Evolutionary conservation across 2,329 filamentous ascomycete species (phyloP), one percentile per base, ranked within the genome.

Genomic region (Madurella fahalii): DNA sequence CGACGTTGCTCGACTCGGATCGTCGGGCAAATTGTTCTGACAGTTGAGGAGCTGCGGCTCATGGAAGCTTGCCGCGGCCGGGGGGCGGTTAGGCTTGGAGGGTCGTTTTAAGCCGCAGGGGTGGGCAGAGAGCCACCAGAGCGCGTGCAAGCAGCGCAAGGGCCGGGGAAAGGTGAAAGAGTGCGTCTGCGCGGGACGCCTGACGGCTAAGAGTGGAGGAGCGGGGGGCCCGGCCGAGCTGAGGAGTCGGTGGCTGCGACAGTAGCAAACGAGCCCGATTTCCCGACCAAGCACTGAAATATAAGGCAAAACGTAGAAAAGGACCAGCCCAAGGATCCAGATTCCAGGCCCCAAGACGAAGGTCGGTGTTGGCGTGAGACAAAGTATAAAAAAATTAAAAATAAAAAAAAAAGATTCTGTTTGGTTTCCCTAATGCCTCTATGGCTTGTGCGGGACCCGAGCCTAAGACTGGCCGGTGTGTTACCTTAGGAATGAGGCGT

Each of bases 91-190:
- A 32, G 45, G 51, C 17, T 58, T 32, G 48, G 48, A 56, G 41
- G 25, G 31, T 53, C 32, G 39, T 48, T 58, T 60, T 52, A 54
- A 58, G 58, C 58, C 58, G 47, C 58, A 58, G 34, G 34, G 34
- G 34, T n/a, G 13, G 34, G 9, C 47, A 44, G 52, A 47, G 53
- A 53, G 50, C 53, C 47, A 46, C 40, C 44, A 49, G 31, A 46
- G 34, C 7, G 25, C 25, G 25, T 25, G 46, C 31, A 32, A 47
- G n/a, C 39, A 20, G 30, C 32, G 39, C 44, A 39, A 50, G 41
- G 46, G 40, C 40, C 32, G 42, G 54, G 42, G 50, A 30, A 50
- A 51, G 47, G 46, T 53, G 31, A 30, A 39, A 13, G 31, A 37
- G 39, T 32, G 52, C 37, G 42, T 40, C 31, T 9, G 32, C 9